Conservation (phyloP, 257 asterid genomes). For the Gentiana straminea region DNA sequence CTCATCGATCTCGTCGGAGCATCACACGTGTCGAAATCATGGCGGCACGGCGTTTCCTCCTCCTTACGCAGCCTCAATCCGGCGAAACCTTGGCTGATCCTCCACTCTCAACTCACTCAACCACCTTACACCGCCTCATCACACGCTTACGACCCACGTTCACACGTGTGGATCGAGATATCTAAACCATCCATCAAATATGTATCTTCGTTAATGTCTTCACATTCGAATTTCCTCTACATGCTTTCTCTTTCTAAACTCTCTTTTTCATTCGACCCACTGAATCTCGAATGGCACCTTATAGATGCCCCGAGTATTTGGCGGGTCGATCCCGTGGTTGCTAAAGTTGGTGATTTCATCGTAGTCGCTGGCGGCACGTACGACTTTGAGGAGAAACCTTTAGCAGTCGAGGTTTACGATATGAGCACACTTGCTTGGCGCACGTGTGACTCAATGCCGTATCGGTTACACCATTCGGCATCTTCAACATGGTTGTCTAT, state of each 20-base stretch:
- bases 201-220: slow-evolving; percentile 33
- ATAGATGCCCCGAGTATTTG: slow-evolving; percentile 38
- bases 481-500: slow-evolving; percentile 43
- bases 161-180: slow-evolving; percentile 34
- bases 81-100: slow-evolving; percentile 40
- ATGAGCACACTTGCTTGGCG: slow-evolving; percentile 23
- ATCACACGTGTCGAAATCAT: slow-evolving; percentile 41
- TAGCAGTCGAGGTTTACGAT: slow-evolving; percentile 60
- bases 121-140: slow-evolving; percentile 27
- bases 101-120: slow-evolving; percentile 6
- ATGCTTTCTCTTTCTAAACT: no score
- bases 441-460: slow-evolving; percentile 49
- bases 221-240: slow-evolving; percentile 8
- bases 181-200: neutral
- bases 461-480: slow-evolving; percentile 28
- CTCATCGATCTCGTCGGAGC: slow-evolving; percentile 47
- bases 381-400: slow-evolving; percentile 43
- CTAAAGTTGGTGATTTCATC: no score
- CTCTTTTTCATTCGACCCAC: slow-evolving; percentile 19
- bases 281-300: slow-evolving; percentile 42
- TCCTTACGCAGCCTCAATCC: slow-evolving; percentile 37
- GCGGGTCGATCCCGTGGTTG: slow-evolving; percentile 57
- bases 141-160: slow-evolving; percentile 61
- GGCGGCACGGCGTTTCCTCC: slow-evolving; percentile 45
- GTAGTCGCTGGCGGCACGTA: no score